Evolutionary conservation across 495 filamentous ascomycete genomes (phyloP).

Genomic region (Trypethelium eluteriae): DNA sequence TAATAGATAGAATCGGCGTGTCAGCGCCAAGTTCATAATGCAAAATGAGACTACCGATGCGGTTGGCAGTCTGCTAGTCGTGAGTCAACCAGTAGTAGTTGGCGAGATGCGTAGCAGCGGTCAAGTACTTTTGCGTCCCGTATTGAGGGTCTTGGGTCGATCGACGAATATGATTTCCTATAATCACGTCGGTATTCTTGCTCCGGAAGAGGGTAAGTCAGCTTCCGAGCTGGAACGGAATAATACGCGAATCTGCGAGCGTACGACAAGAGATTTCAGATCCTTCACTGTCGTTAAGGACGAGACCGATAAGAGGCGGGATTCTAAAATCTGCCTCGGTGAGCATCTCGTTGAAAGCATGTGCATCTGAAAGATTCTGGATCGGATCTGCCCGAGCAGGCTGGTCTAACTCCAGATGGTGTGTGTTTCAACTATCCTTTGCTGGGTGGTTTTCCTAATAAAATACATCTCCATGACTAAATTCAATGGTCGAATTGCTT

Average conservation of each 20-base stretch:
- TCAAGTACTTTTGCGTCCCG: conserved; percentile 20
- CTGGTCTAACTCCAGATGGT: too few species aligned
- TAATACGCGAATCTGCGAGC: not conserved
- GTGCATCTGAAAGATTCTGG: too few species aligned
- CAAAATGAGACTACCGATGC: conserved; percentile 7
- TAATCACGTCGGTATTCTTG: not conserved
- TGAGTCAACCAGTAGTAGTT: conserved; percentile 22
- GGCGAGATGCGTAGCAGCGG: conserved; percentile 22
- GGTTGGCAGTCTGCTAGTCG: not conserved
- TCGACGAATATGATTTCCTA: not conserved
- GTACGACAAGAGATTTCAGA: not conserved
- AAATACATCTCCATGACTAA: too few species aligned
- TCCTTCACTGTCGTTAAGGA: not conserved
- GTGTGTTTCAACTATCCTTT: too few species aligned
- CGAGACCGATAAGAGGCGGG: not conserved
- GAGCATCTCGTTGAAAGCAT: too few species aligned
- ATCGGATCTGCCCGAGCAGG: too few species aligned
- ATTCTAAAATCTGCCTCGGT: too few species aligned
- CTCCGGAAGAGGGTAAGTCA: not conserved
- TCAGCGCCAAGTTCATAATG: conserved; percentile 24
- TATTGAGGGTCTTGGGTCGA: not conserved
- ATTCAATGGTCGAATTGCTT: too few species aligned
- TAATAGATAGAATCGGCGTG: conserved; percentile 25
- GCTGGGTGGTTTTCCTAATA: too few species aligned
- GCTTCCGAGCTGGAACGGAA: not conserved